Conservation (phyloP, 2,329 filamentous ascomycete species). For the Aspergillus udagawae region DNA sequence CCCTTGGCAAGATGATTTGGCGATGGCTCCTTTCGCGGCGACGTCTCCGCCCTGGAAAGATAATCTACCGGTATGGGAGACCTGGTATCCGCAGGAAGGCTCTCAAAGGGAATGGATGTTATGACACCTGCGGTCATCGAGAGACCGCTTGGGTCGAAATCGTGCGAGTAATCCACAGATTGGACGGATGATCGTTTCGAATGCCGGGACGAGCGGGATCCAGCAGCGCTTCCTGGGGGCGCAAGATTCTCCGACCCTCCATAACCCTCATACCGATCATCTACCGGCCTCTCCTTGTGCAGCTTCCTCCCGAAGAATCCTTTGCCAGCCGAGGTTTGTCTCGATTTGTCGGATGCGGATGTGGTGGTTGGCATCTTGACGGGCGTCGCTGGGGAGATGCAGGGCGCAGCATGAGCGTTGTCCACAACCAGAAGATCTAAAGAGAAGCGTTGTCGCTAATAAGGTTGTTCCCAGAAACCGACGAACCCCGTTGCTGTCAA, state of each 20-base stretch:
- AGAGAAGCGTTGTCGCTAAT: not conserved
- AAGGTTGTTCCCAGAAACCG: conserved; percentile 1
- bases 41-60: conserved; percentile 61
- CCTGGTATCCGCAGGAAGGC: conserved; percentile 59
- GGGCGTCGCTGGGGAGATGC: conserved; percentile 27
- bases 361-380: conserved; percentile 53
- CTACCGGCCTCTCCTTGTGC: conserved; percentile 71
- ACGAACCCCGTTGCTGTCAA: conserved; percentile 13
- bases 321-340: conserved; percentile 75
- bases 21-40: conserved; percentile 64
- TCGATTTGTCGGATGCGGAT: conserved; percentile 69
- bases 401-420: conserved; percentile 33
- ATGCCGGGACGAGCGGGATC: conserved; percentile 71
- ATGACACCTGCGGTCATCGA: conserved; percentile 78
- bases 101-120: conserved; percentile 84
- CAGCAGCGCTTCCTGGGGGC: conserved; percentile 58
- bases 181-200: conserved; percentile 66
- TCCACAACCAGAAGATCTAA: not conserved
- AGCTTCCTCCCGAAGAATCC: conserved; percentile 81
- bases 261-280: conserved; percentile 59
- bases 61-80: conserved; percentile 71
- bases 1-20: conserved; percentile 81
- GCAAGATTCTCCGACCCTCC: conserved; percentile 56
- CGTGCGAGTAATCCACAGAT: conserved; percentile 66
- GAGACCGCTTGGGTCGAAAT: conserved; percentile 57